phyloP scores from a whole-genome alignment of 2,329 filamentous ascomycete species.

The Exophiala mesophila region DNA sequence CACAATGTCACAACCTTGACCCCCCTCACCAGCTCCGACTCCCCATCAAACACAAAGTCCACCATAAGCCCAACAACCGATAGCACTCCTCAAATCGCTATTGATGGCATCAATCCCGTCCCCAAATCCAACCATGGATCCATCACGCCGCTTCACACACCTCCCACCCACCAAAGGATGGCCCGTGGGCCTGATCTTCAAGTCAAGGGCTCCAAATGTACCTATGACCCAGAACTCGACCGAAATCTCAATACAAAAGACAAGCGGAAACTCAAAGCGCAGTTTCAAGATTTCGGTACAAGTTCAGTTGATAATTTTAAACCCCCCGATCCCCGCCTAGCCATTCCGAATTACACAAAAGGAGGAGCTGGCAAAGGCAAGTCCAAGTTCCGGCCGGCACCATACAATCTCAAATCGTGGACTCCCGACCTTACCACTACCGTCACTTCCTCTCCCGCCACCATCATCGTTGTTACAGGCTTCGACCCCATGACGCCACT shows the following conservation, averaged over 20 bases:
- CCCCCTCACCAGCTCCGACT: slow-evolving; percentile 62
- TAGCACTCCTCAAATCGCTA: slow-evolving; percentile 6
- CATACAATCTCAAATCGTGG: slow-evolving; percentile 78
- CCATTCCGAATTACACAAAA: slow-evolving; percentile 57
- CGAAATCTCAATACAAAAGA: slow-evolving; percentile 54
- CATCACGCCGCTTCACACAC: slow-evolving; percentile 40
- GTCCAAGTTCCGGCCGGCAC: slow-evolving; percentile 65
- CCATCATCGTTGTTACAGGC: slow-evolving; percentile 88
- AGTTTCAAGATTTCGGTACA: slow-evolving; percentile 49
- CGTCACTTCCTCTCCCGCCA: slow-evolving; percentile 74
- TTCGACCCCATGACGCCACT: slow-evolving; percentile 65
- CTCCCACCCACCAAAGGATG: slow-evolving; percentile 42
- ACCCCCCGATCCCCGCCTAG: slow-evolving; percentile 76
- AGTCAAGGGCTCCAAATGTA: slow-evolving; percentile 54
- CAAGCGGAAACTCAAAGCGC: slow-evolving; percentile 44
- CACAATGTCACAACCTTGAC: slow-evolving; percentile 53
- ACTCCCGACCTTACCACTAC: slow-evolving; percentile 76
- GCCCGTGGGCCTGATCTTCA: slow-evolving; percentile 48
- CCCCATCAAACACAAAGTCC: slow-evolving; percentile 55
- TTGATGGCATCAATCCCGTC: slow-evolving; percentile 25
- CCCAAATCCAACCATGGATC: slow-evolving; percentile 30
- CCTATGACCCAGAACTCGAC: slow-evolving; percentile 61
- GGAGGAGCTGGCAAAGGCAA: slow-evolving; percentile 61
- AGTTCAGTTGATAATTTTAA: slow-evolving; percentile 70
- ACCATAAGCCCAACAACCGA: slow-evolving; percentile 46